phyloP scores from a whole-genome alignment of 805 yeast species.

The Tanozyma kutaoensis region DNA sequence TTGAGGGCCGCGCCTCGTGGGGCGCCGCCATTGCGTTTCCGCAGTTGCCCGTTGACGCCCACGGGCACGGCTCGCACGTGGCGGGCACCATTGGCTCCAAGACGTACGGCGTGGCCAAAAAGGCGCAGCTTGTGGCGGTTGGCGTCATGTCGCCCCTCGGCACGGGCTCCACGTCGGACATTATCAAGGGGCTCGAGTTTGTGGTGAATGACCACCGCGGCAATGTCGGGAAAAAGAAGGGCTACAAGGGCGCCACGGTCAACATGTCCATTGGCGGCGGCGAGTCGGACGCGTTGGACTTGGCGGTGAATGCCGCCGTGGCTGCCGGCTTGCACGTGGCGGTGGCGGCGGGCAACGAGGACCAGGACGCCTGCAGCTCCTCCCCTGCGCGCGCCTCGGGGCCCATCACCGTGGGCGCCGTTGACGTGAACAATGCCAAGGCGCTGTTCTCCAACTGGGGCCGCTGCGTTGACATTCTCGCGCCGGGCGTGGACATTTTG shows the following conservation, averaged over 20 bases:
- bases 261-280: slow-evolving; percentile 96
- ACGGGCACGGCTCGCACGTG: slow-evolving; percentile 94
- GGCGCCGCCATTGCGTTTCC: slow-evolving; percentile 61
- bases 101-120: slow-evolving; percentile 74
- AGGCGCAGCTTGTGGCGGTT: slow-evolving; percentile 67
- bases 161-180: slow-evolving; percentile 74
- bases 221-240: slow-evolving; percentile 37
- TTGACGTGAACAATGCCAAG: slow-evolving; percentile 76
- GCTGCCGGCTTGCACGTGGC: slow-evolving; percentile 83
- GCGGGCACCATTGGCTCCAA: slow-evolving; percentile 89
- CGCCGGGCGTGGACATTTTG: slow-evolving; percentile 85
- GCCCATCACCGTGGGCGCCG: slow-evolving; percentile 92
- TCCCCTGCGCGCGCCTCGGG: slow-evolving; percentile 84
- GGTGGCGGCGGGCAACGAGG: slow-evolving; percentile 94
- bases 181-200: slow-evolving; percentile 72
- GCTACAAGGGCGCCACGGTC: slow-evolving; percentile 76
- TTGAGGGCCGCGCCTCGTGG: slow-evolving; percentile 77
- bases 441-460: slow-evolving; percentile 96
- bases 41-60: slow-evolving; percentile 60
- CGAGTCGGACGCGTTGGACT: slow-evolving; percentile 71
- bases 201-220: slow-evolving; percentile 64
- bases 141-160: slow-evolving; percentile 77
- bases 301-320: slow-evolving; percentile 85
- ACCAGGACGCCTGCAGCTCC: slow-evolving; percentile 81
- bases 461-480: slow-evolving; percentile 89